A percentile compares a stretch with the other conserved stretches of the same genome.
These are phyloP conservation scores for Scedosporium minutisporum DNA, from an alignment of 2,329 filamentous ascomycete species.

Conservation along the genomic window DNA sequence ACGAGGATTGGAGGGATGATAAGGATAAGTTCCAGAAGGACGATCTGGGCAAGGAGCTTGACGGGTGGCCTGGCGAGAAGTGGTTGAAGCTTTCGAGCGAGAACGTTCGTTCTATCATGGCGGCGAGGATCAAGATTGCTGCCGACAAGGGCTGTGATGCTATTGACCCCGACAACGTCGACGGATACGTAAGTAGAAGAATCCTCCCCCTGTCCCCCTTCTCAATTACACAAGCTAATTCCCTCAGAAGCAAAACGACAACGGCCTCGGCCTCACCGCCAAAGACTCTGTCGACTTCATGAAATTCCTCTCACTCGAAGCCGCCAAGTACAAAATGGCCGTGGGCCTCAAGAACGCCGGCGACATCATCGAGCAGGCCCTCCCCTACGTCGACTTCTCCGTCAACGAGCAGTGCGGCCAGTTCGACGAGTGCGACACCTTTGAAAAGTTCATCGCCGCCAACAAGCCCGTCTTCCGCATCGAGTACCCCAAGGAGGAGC, in stretches of 20 bases:
- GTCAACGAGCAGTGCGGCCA: constrained; percentile 63
- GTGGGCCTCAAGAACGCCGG: constrained; percentile 62
- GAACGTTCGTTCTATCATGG: constrained; percentile 57
- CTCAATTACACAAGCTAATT: not conserved
- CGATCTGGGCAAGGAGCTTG: constrained; percentile 49
- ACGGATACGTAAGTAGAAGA: constrained; percentile 41
- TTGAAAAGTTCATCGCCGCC: constrained; percentile 45
- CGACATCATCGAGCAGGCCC: constrained; percentile 41
- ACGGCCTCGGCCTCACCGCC: constrained; percentile 49
- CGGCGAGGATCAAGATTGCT: constrained; percentile 47
- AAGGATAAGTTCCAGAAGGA: constrained; percentile 38
- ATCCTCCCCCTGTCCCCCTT: not conserved
- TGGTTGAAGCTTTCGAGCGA: constrained; percentile 53
- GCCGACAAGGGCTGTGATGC: constrained; percentile 54
- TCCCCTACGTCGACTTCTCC: constrained; percentile 48
- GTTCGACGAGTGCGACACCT: constrained; percentile 49
- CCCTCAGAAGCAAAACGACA: constrained; percentile 40
- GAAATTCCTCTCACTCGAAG: constrained; percentile 46
- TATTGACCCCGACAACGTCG: constrained; percentile 63
- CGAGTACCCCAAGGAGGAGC: constrained; percentile 52
- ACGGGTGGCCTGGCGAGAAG: constrained; percentile 57
- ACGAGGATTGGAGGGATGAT: constrained; percentile 54
- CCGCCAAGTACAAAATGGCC: constrained; percentile 44
- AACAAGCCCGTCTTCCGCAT: constrained; percentile 65
- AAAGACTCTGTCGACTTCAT: constrained; percentile 49